Evolutionary conservation across 306 rosid genomes (phyloP).

Genomic region (Medicago truncatula): DNA sequence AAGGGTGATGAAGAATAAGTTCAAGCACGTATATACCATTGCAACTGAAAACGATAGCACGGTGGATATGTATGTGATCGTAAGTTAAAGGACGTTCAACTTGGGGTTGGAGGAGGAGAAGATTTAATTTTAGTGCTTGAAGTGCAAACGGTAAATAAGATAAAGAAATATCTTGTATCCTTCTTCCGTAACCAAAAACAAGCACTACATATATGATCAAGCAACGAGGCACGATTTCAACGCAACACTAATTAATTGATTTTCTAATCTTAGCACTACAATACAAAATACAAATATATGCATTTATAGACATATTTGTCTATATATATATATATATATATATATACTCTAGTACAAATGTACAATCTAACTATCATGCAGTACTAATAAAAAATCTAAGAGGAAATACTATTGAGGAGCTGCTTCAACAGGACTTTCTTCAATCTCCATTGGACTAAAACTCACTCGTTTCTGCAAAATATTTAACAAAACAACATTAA

Average conservation of each 20-base stretch:
- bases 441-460: slow-evolving; percentile 59
- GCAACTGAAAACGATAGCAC: too few relatives aligned
- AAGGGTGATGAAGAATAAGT: too few relatives aligned
- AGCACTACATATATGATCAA: too few relatives aligned
- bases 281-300: neutral
- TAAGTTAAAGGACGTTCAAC: too few relatives aligned
- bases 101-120: too few relatives aligned
- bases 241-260: neutral
- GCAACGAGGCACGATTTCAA: neutral
- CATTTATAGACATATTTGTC: neutral
- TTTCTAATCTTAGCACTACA: neutral
- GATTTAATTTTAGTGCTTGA: too few relatives aligned
- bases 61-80: too few relatives aligned
- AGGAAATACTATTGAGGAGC: slow-evolving; percentile 13
- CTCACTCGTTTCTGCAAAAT: slow-evolving; percentile 72
- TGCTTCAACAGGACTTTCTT: slow-evolving; percentile 49
- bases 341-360: neutral
- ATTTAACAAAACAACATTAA: neutral
- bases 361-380: slow-evolving; percentile 1
- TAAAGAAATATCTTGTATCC: too few relatives aligned
- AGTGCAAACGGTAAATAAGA: too few relatives aligned
- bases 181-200: too few relatives aligned
- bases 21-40: too few relatives aligned
- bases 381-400: neutral
- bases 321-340: neutral